Base-by-base conservation (phyloP, 768 basidiomycete species). In the Lactarius akahatsu region DNA sequence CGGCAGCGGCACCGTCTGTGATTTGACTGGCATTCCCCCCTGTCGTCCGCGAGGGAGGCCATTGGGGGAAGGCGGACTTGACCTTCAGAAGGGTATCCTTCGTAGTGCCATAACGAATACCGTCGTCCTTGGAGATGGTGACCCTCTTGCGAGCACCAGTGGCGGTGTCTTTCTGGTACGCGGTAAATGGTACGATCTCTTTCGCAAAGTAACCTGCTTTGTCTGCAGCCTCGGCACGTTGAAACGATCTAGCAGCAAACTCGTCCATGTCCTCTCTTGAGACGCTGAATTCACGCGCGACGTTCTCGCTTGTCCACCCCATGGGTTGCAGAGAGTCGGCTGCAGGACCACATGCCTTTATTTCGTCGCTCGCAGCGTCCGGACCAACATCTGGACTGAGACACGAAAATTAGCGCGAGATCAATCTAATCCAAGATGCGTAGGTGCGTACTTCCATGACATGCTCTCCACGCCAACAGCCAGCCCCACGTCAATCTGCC, bases 291-390 rank as follows among this genome's bases (percentile, higher is more conserved):
- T 93, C 90, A 38, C 77, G 76, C 0, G 92, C 92, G 38, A 94
- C 90, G 68, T 92, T 94, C 76, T 94, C 92, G 70, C 87, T 88
- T 7, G 92, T 92, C 92, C 92, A 93, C 8, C 92, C 92, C 92
- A 94, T 94, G 38, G 89, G 89, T 73, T 86, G 78, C 26, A 79
- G 73, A 66, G 87, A 87, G 69, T 90, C 90, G 32, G 75, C 80
- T 3, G 90, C 84, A 4, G 85, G 78, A 13, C 79, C 72, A 72
- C 87, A 82, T 18, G 76, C 73, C 32, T 84, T 79, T 56, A 95
- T 80, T 18, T 84, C 78, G 59, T 88, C 90, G 54, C 87, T 88
- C 66, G 84, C 84, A 50, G 77, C 70, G 0, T 85, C 85, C 18
- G 83, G 85, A 23, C 87, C 87, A 2, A 79, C 79, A 73, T 91